Percentiles rank a stretch among this genome's conserved stretches.
Conservation (phyloP, 305 asterid species). For the Nicotiana rustica region DNA sequence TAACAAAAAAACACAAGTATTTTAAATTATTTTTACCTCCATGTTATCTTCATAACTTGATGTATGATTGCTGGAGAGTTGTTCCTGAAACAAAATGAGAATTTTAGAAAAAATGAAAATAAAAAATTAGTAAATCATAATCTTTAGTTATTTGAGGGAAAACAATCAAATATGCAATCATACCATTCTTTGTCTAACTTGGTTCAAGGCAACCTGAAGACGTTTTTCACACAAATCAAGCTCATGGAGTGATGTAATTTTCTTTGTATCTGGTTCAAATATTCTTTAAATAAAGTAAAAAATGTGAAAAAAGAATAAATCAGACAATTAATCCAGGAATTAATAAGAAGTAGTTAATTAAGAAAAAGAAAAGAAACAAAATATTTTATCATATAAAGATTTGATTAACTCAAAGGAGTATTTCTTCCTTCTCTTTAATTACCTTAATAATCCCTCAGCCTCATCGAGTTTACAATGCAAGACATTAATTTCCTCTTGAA, state of each 20-base stretch:
- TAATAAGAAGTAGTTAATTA: neutral
- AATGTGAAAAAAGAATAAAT: slow-evolving; percentile 6
- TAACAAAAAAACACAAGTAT: no score
- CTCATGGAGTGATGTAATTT: slow-evolving; percentile 50
- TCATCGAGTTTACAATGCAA: slow-evolving; percentile 30
- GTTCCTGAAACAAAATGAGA: neutral
- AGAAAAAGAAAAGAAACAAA: neutral
- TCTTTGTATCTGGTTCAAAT: slow-evolving; percentile 67
- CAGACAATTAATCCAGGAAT: no score
- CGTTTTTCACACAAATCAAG: slow-evolving; percentile 54
- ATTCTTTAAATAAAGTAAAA: slow-evolving; percentile 46
- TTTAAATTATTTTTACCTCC: neutral
- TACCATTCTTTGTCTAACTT: slow-evolving; percentile 68
- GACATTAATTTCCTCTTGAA: slow-evolving; percentile 32
- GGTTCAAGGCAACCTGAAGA: slow-evolving; percentile 61
- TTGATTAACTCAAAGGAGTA: no score
- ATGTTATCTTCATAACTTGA: neutral
- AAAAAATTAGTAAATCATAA: neutral
- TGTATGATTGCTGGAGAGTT: neutral
- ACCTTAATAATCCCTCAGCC: slow-evolving; percentile 31
- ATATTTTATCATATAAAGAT: neutral
- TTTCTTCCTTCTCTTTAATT: neutral
- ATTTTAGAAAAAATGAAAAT: no score
- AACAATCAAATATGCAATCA: neutral
- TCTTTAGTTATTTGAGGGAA: neutral